Percentiles rank a stretch among this genome's conserved stretches.
These are phyloP conservation scores for Maudiozyma bulderi DNA, from an alignment of 805 yeast genomes.

Conservation along the genomic window DNA sequence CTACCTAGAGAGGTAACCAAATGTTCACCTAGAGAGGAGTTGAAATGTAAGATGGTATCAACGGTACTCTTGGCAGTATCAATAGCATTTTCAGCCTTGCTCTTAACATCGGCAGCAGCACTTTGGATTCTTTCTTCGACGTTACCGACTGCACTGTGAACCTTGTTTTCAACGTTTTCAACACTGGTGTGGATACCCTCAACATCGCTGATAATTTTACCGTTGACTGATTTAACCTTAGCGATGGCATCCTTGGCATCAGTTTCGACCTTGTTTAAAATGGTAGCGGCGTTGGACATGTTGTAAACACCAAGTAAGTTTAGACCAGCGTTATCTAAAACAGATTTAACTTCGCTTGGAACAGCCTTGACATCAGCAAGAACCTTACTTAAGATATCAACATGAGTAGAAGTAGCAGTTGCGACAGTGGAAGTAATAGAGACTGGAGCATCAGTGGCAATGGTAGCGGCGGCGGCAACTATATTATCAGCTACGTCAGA, in stretches of 20 bases:
- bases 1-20: background rate
- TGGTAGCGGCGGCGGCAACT: background rate
- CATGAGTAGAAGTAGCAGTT: background rate
- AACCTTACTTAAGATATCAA: background rate
- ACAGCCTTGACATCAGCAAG: conserved; percentile 1
- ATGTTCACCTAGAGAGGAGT: conserved; percentile 1
- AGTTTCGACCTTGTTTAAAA: background rate
- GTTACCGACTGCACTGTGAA: background rate
- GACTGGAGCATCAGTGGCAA: background rate
- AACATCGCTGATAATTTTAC: background rate
- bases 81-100: background rate
- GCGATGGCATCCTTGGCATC: background rate
- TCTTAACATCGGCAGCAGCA: background rate
- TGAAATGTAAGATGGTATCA: conserved; percentile 1
- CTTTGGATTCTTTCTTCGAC: conserved; percentile 1
- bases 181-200: background rate
- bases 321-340: background rate
- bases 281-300: background rate
- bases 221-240: background rate
- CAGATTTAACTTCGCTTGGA: background rate
- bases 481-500: background rate
- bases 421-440: background rate
- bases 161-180: background rate
- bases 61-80: background rate
- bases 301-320: conserved; percentile 1